Percentiles rank a stretch among this genome's conserved stretches.
Conservation (phyloP, 805 yeast species). For the Cyberlindnera saturnus region DNA sequence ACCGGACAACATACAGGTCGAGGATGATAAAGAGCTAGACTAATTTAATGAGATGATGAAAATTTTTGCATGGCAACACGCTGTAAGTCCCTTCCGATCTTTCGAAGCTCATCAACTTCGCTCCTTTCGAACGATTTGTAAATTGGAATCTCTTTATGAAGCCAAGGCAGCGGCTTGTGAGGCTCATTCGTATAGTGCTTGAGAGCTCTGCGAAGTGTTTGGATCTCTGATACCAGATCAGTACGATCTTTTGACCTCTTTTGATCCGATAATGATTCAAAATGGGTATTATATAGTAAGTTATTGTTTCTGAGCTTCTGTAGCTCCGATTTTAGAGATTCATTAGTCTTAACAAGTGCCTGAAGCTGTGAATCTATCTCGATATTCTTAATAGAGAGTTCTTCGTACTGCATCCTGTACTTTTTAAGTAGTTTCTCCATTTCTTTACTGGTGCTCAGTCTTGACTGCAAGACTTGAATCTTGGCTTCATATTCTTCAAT, state of each 20-base stretch:
- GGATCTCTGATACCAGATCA: slow-evolving; percentile 39
- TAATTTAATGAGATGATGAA: slow-evolving; percentile 1
- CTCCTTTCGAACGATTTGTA: slow-evolving; percentile 3
- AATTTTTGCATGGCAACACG: slow-evolving; percentile 3
- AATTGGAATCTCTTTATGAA: slow-evolving; percentile 7
- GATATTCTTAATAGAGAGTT: slow-evolving; percentile 7
- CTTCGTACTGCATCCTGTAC: slow-evolving; percentile 20
- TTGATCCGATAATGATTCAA: slow-evolving; percentile 30
- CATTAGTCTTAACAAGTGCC: slow-evolving; percentile 19
- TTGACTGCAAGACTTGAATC: slow-evolving; percentile 38
- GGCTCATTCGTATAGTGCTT: slow-evolving; percentile 1
- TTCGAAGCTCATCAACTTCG: slow-evolving; percentile 15
- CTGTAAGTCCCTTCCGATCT: slow-evolving; percentile 15
- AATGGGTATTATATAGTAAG: slow-evolving; percentile 24
- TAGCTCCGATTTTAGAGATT: slow-evolving; percentile 21
- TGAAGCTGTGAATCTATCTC: slow-evolving; percentile 11
- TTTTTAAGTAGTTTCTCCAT: slow-evolving; percentile 24
- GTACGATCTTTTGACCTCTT: slow-evolving; percentile 28
- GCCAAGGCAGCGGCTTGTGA: slow-evolving; percentile 4
- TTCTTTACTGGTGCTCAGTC: slow-evolving; percentile 29
- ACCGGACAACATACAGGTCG: not conserved
- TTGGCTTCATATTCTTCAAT: slow-evolving; percentile 26
- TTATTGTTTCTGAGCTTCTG: slow-evolving; percentile 23
- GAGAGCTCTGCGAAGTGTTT: slow-evolving; percentile 30
- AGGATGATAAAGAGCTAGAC: not conserved